These are phyloP conservation scores for Colletotrichum paranaense DNA, from an alignment of 2,329 filamentous ascomycete species.

Conservation along the genomic window DNA sequence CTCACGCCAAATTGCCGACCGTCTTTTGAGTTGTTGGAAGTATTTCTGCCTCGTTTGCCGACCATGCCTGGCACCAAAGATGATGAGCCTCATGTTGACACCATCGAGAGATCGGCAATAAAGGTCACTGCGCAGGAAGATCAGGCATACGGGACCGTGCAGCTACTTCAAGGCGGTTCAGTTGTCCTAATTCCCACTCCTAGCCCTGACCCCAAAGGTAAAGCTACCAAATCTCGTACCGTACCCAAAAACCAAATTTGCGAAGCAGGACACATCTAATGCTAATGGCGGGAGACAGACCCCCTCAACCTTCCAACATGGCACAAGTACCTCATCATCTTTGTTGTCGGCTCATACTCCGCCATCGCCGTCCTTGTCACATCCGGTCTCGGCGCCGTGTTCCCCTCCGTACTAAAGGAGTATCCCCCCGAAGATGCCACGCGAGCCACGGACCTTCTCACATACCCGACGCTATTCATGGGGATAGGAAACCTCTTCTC, in stretches of 20 bases:
- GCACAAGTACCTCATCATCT: constrained; percentile 39
- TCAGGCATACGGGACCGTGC: constrained; percentile 12
- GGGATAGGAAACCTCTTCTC: constrained; percentile 44
- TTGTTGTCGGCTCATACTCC: constrained; percentile 36
- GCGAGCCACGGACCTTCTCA: constrained; percentile 42
- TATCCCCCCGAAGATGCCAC: constrained; percentile 33
- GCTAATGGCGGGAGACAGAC: constrained; percentile 29
- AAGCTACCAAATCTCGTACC: neutral
- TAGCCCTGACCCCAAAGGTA: constrained; percentile 39
- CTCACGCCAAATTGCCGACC: neutral
- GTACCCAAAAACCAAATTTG: neutral
- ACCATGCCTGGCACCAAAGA: neutral
- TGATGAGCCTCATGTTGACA: neutral
- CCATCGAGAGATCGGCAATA: neutral
- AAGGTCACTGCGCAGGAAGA: neutral
- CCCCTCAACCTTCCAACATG: constrained; percentile 41
- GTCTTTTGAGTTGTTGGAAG: neutral
- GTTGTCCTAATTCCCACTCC: constrained; percentile 41
- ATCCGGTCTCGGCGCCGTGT: constrained; percentile 35
- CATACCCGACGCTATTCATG: constrained; percentile 45
- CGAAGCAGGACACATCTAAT: neutral
- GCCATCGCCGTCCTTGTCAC: constrained; percentile 35
- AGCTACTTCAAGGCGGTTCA: constrained; percentile 14
- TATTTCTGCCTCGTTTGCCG: neutral
- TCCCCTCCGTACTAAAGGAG: constrained; percentile 33